A percentile compares a stretch with the other conserved stretches of the same genome.
Conservation (phyloP, 495 filamentous ascomycete genomes). For the Niebla homalea region DNA sequence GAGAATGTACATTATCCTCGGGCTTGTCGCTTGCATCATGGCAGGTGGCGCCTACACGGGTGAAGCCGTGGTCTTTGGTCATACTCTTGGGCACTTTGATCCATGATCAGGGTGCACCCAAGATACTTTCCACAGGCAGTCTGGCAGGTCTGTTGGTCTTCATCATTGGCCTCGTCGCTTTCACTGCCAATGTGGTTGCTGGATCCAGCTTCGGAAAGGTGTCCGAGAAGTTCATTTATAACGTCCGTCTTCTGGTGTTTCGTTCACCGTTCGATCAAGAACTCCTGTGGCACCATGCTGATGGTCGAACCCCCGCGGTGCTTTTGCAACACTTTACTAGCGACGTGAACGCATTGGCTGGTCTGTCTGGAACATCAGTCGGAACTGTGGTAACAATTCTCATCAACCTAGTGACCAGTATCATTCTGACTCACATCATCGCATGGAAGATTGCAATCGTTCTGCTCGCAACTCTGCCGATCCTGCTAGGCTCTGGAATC, state of each 20-base stretch:
- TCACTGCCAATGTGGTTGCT: constrained; percentile 38
- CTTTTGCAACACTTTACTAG: constrained; percentile 38
- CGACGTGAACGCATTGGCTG: constrained; percentile 36
- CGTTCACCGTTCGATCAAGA: constrained; percentile 39
- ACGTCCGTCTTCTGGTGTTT: constrained; percentile 36
- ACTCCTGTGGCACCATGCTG: constrained; percentile 40
- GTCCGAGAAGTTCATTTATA: constrained; percentile 39
- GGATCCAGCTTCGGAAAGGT: constrained; percentile 38
- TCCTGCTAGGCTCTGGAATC: constrained; percentile 38
- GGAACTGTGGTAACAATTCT: constrained; percentile 32
- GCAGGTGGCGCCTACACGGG: constrained; percentile 36
- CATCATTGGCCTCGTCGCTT: constrained; percentile 37
- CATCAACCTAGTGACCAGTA: constrained; percentile 36
- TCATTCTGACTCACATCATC: constrained; percentile 40
- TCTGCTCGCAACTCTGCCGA: constrained; percentile 37
- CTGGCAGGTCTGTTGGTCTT: constrained; percentile 45
- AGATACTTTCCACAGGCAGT: constrained; percentile 27
- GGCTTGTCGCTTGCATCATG: constrained; percentile 27
- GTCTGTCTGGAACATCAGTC: constrained; percentile 32
- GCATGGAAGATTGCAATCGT: constrained; percentile 51
- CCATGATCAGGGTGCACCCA: constrained; percentile 27
- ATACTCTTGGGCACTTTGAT: constrained; percentile 33
- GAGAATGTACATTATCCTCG: constrained; percentile 24
- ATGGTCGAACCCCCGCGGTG: constrained; percentile 31
- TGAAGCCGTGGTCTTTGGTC: constrained; percentile 41